A percentile compares a stretch with the other conserved stretches of the same genome.
These are phyloP conservation scores for Cryptosporidium tyzzeri DNA, from an alignment of 169 alveolate species.

Conservation along the genomic window DNA sequence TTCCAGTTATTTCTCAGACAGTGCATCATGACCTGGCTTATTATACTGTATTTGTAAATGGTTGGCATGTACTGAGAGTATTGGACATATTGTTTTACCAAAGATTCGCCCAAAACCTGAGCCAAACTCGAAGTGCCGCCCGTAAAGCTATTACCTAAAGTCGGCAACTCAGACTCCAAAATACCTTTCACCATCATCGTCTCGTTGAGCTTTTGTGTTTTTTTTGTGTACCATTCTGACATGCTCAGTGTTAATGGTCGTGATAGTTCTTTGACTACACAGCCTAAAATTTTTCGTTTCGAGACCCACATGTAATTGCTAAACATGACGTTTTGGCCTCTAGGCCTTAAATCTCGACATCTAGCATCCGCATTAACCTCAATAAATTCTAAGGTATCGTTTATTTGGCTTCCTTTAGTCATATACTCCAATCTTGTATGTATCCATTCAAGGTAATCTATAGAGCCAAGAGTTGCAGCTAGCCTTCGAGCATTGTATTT, in stretches of 20 bases:
- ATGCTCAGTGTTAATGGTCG: constrained; percentile 34
- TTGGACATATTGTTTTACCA: constrained; percentile 21
- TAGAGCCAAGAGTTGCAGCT: constrained; percentile 66
- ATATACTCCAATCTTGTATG: constrained; percentile 29
- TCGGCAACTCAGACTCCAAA: constrained; percentile 42
- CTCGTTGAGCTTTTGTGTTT: constrained; percentile 44
- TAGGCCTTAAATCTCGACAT: not conserved
- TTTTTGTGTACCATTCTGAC: constrained; percentile 65
- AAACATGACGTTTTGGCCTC: constrained; percentile 56
- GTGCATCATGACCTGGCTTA: constrained; percentile 35
- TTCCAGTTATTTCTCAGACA: constrained; percentile 30
- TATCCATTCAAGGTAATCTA: constrained; percentile 67
- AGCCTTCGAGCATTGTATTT: constrained; percentile 26
- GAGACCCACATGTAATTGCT: constrained; percentile 59
- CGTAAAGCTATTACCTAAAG: constrained; percentile 3
- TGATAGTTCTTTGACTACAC: constrained; percentile 34
- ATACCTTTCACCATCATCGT: constrained; percentile 7
- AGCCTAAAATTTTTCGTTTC: constrained; percentile 26
- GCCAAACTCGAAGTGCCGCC: constrained; percentile 38
- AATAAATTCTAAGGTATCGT: not conserved
- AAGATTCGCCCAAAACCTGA: constrained; percentile 21
- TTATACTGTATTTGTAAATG: constrained; percentile 36
- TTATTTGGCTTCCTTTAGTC: not conserved
- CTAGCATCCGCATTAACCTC: constrained; percentile 12
- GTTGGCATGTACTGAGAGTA: constrained; percentile 34